Base-by-base conservation (phyloP, 1,284 basidiomycete genomes). In the Xerocomus nothofagi region DNA sequence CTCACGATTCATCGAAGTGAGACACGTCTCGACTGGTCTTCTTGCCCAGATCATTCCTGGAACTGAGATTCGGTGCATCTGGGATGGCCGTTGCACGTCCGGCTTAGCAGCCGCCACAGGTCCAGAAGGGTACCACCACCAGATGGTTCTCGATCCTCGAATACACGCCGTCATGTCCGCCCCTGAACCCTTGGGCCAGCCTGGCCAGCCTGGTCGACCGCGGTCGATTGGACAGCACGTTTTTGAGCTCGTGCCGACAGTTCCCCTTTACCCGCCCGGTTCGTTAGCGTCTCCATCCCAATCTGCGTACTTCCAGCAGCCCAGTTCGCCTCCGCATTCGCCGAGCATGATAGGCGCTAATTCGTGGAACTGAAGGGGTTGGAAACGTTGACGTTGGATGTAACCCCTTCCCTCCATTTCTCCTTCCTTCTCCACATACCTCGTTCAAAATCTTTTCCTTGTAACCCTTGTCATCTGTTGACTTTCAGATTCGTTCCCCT, bases 1-100 rank as follows among this genome's bases (percentile, higher is more conserved):
- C 66, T 77, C 83, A 15, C 85, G 91, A 26, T 98, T 98, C 72
- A 88, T 98, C 64, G 95, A 98, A 71, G 82, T 98, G 36, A 84
- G 95, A 27, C 88, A 97, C 63, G 81, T 88, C 58, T 74, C 88
- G 56, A 91, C 86, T 0, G 93, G 93, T 12, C 84, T 90, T 8
- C 79, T 98, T 10, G 81, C 88, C 0, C 95, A 98, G 69, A 93
- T 98, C 67, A 91, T 98, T 55, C 79, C 84, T 1, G 88, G 87
- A 21, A 78, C 77, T 50, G 88, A 97, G 59, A 76, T 97, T 18
- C 82, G 88, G 15, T 93, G 90, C 62, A 82, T 93, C 10, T 97
- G 90, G 91, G 91, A 93, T 59, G 89, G 88, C 0, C 79, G 88
- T 6, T 84, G 86, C 1, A 75, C 42, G 66, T 78, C 49, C 69